Evolutionary conservation across 2,329 filamentous ascomycete genomes (phyloP).

Genomic region (Alternaria conjuncta): DNA sequence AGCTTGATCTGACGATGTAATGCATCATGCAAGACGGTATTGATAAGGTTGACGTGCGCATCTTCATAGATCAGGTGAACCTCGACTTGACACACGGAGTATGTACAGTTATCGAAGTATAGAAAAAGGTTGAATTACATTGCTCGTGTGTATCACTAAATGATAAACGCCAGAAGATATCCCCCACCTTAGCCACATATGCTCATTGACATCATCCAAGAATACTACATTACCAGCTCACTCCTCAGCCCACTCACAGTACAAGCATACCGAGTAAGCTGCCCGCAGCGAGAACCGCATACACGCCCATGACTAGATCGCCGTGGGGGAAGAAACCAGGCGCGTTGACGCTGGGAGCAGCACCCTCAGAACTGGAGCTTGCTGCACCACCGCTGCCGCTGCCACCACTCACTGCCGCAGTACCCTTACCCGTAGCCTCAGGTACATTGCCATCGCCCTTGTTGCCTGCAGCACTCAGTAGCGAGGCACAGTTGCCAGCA

Average conservation of each 20-base stretch:
- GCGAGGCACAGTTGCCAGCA: constrained; percentile 60
- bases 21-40: neutral
- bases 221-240: neutral
- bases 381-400: constrained; percentile 2
- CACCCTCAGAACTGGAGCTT: constrained; percentile 22
- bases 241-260: constrained; percentile 12
- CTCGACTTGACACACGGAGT: neutral
- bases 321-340: constrained; percentile 37
- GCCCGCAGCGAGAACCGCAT: constrained; percentile 25
- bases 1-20: neutral
- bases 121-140: neutral
- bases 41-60: neutral
- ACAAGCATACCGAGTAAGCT: constrained; percentile 39
- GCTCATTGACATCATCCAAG: neutral
- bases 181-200: neutral
- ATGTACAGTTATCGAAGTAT: neutral
- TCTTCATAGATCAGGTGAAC: neutral
- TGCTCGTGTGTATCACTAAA: neutral
- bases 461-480: constrained; percentile 68
- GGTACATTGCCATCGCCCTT: constrained; percentile 62
- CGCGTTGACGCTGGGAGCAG: constrained; percentile 26
- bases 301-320: constrained; percentile 25
- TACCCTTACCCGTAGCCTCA: constrained; percentile 38
- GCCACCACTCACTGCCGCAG: constrained; percentile 16
- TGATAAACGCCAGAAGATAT: neutral